phyloP scores from a whole-genome alignment of 1,284 basidiomycete species.

The Sanghuangporus weigelae region DNA sequence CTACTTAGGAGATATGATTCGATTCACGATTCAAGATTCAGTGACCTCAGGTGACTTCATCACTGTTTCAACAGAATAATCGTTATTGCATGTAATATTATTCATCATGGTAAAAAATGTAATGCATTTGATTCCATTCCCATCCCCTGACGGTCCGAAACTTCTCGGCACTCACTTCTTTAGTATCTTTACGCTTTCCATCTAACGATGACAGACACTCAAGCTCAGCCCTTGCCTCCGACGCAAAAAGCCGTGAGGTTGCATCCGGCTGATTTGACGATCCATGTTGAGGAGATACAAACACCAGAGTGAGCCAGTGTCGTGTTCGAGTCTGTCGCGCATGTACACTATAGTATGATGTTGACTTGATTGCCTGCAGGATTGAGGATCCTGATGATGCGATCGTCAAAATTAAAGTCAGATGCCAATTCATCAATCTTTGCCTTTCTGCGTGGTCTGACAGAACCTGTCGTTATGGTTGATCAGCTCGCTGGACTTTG shows the following conservation, averaged over 20 bases:
- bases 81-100: too few species aligned
- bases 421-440: conserved; percentile 14
- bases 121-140: too few species aligned
- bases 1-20: too few species aligned
- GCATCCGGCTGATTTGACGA: not conserved
- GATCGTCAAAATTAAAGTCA: conserved; percentile 65
- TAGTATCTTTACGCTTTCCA: too few species aligned
- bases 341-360: not conserved
- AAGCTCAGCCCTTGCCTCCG: not conserved
- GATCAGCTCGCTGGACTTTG: conserved; percentile 65
- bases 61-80: too few species aligned
- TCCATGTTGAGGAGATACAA: conserved; percentile 7
- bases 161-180: too few species aligned
- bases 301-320: conserved; percentile 6
- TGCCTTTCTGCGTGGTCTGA: not conserved
- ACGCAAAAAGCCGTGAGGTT: conserved; percentile 8
- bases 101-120: too few species aligned
- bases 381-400: conserved; percentile 69
- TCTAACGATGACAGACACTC: too few species aligned
- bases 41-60: too few species aligned
- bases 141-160: too few species aligned
- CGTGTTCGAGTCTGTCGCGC: not conserved
- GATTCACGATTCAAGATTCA: too few species aligned
- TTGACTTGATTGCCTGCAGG: conserved; percentile 31
- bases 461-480: not conserved